A percentile compares a stretch with the other conserved stretches of the same genome.
Evolutionary conservation across 768 basidiomycete genomes (phyloP).

Genomic region (Russula emetica): DNA sequence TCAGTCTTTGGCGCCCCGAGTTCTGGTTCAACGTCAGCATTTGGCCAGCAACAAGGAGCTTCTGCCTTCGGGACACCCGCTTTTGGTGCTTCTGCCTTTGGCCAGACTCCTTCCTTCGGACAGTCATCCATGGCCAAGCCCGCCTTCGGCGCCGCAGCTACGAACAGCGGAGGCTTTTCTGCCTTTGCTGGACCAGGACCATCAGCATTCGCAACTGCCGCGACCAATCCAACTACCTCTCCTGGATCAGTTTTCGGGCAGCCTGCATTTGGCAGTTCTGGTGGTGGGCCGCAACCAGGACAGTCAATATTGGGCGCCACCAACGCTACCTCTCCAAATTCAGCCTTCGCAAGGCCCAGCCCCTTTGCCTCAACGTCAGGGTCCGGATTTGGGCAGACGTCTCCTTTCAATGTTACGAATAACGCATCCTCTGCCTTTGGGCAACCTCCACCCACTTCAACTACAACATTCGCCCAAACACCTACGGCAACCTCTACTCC

Average conservation of each 20-base stretch:
- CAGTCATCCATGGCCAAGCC: conserved; percentile 28
- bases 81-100: conserved; percentile 32
- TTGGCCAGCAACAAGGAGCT: conserved; percentile 31
- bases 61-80: conserved; percentile 39
- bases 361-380: conserved; percentile 26
- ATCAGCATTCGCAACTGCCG: conserved; percentile 21
- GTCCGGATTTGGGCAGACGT: conserved; percentile 38
- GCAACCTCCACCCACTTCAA: conserved; percentile 8
- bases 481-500: conserved; percentile 1
- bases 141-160: conserved; percentile 8
- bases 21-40: conserved; percentile 8
- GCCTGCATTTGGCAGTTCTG: conserved; percentile 19
- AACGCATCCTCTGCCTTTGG: conserved; percentile 15
- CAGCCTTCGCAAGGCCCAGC: conserved; percentile 38
- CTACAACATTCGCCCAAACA: conserved; percentile 20
- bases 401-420: conserved; percentile 6
- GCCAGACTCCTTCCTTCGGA: conserved; percentile 30
- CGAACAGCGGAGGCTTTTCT: conserved; percentile 22
- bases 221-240: conserved; percentile 6
- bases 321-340: conserved; percentile 30
- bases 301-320: conserved; percentile 24
- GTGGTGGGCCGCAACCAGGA: conserved; percentile 8
- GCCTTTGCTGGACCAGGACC: conserved; percentile 25
- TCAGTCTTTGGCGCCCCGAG: conserved; percentile 38
- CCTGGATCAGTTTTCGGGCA: conserved; percentile 31